These are phyloP conservation scores for Pseudocercospora fijiensis DNA, from an alignment of 2,329 filamentous ascomycete species.

Conservation along the genomic window DNA sequence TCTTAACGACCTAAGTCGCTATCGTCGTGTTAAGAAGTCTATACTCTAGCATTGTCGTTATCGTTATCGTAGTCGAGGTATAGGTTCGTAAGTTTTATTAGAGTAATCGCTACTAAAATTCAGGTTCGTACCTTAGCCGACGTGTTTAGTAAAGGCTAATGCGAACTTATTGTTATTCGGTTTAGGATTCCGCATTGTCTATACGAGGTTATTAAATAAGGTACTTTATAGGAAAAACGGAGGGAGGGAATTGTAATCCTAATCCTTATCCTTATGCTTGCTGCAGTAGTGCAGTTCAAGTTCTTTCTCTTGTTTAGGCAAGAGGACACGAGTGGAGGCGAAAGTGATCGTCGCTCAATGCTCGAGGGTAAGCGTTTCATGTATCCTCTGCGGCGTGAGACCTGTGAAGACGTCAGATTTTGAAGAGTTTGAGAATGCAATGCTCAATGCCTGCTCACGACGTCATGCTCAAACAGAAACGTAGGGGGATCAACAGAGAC, in stretches of 20 bases:
- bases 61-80: not conserved
- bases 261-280: not conserved
- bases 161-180: not conserved
- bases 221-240: not conserved
- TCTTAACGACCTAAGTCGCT: not conserved
- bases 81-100: not conserved
- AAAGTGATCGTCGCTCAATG: not conserved
- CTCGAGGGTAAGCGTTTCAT: not conserved
- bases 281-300: not conserved
- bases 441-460: not conserved
- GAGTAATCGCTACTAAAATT: not conserved
- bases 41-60: not conserved
- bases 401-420: not conserved
- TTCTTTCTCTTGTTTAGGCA: not conserved
- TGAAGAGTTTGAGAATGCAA: not conserved
- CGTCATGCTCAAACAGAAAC: not conserved
- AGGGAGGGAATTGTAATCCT: not conserved
- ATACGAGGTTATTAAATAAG: not conserved
- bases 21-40: not conserved
- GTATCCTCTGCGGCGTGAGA: not conserved
- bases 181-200: not conserved
- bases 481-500: conserved; percentile 1
- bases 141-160: not conserved
- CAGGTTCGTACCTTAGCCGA: not conserved
- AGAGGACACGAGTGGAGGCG: not conserved